Base-by-base conservation (phyloP, 495 filamentous ascomycete genomes). In the Penicillium maclennaniae region DNA sequence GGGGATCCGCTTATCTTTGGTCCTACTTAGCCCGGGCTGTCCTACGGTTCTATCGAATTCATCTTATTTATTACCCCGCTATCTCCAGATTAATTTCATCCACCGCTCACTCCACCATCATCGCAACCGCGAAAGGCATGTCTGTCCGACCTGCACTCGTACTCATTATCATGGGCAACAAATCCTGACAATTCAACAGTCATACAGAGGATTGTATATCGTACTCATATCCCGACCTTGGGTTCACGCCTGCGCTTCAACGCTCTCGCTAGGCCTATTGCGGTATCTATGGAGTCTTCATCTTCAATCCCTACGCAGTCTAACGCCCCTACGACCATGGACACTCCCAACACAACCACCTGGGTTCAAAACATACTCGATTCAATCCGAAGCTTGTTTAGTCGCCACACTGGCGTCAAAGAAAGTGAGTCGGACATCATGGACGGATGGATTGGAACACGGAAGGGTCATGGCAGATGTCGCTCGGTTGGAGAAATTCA, bases 381-480 rank as follows among this genome's bases (percentile, higher is more conserved):
- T 7, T 62, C 62, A 4, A 43, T 65, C 4, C 45, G 49, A 12
- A 39, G 38, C 3, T 15, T 63, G 7, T 63, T 65, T 9, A 28
- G 38, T 12, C 21, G 16, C 5, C 47, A 40, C 15, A 41, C 21
- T 9, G 15, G 34, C 14, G 20, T n/a, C 6, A 49, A 6, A 15
- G 54, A 65, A 9, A 44, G 40, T 7, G 63, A 63, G 20, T 51
- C 63, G 3, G 63, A 66, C 53, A 60, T 56, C 28, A 53, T 66
- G 5, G 55, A 42, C 14, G 63, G 51, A 7, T 66, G 63, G 63
- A 53, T 66, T 42, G 63, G 63, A 31, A 28, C 54, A 28, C 51
- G 59, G 0, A 50, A 38, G 14, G 55, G 60, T 7, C 55, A 51
- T 27, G 47, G 55, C 15, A 47, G 63, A 20, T 66, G 63, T 51